Base-by-base conservation (phyloP, 805 yeast species). In the Cyberlindnera maclurae region DNA sequence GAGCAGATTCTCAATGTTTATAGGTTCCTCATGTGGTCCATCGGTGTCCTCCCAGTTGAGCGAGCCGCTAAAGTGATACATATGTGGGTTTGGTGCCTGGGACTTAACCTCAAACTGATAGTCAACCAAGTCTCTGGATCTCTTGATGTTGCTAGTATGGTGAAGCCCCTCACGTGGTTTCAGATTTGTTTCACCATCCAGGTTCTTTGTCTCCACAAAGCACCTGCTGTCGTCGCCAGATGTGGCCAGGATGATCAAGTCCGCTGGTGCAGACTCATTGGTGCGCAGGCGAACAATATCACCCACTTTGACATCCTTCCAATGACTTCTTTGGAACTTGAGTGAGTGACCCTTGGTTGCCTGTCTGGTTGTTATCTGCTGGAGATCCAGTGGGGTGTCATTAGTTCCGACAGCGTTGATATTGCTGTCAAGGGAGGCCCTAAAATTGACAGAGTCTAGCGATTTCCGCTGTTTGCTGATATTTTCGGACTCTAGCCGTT, bases 261-360 rank as follows among this genome's bases (percentile, higher is more conserved):
- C 94, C 2, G 90, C 88, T 1, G 94, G 94, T 6, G 82, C 70
- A 62, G 82, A 90, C 54, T 83, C 93, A 53, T 83, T 78, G 47
- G 77, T 75, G 45, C 79, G 74, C 18, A 83, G 68, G 51, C 89
- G 67, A 18, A 83, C 70, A 35, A 83, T 65, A 50, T 83, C 89
- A 46, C 94, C 94, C 18, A 82, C 88, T 31, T 64, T 60, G 27
- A 83, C 73, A 49, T 73, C 75, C 58, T 82, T 82, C 93, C 93
- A 82, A 41, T 49, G 58, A 22, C 53, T 58, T 39, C 55, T 61
- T 2, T 41, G 42, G 43, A 68, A 66, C 40, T 56, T 60, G 27
- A 15, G 13, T 20, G 24, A 20, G 8, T 8, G 33, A 5, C 27
- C 5, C 12, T 16, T 11, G 9, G 12, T 13, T n/a, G 18, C 13